Evolutionary conservation across 2,329 filamentous ascomycete genomes (phyloP), one percentile per base, ranked within the genome.

Genomic region (Ramularia endophylla): DNA sequence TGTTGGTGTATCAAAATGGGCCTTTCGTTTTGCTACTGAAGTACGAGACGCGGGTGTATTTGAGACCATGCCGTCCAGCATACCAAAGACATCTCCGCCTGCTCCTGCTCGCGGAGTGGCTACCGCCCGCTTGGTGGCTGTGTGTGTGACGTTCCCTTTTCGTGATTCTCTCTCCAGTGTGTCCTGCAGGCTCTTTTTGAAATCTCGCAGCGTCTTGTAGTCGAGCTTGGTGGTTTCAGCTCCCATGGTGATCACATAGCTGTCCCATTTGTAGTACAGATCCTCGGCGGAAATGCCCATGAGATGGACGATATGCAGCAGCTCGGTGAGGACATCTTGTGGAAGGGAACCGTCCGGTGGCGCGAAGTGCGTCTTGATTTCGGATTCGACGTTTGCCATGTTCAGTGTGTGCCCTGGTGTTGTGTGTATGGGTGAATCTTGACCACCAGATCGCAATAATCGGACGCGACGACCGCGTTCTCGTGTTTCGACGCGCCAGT

Each of bases 211-310:
- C 0, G 77, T 83, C 27, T 83, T 77, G 30, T 94, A 72, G 35
- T 83, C 78, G 47, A 86, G 68, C 45, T 74, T 81, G 47, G 81
- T 81, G 43, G 87, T 84, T 42, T 94, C 87, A 35, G 79, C 70
- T 17, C 89, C 87, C 81, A 97, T 88, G 66, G 90, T 94, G 62
- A 98, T 83, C 65, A 85, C 89, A 72, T 95, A 97, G 0, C 88
- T 90, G 65, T 98, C 92, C 92, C 92, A 98, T 74, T 97, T 97
- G 78, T 87, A 95, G 66, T 87, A 95, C 18, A 97, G 73, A 61
- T 97, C 92, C 63, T 97, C 82, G 25, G 81, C 74, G 12, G 81
- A 78, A 46, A 97, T 76, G 35, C 80, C 80, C 66, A 95, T 87
- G 46, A 97, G 73, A 40, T 83, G 81, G 68, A 92, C 77, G 61